Percentiles rank a stretch among this genome's conserved stretches.
These are phyloP conservation scores for Coemansia furcata DNA, from an alignment of 192 early-diverging fungal genomes.

Conservation along the genomic window DNA sequence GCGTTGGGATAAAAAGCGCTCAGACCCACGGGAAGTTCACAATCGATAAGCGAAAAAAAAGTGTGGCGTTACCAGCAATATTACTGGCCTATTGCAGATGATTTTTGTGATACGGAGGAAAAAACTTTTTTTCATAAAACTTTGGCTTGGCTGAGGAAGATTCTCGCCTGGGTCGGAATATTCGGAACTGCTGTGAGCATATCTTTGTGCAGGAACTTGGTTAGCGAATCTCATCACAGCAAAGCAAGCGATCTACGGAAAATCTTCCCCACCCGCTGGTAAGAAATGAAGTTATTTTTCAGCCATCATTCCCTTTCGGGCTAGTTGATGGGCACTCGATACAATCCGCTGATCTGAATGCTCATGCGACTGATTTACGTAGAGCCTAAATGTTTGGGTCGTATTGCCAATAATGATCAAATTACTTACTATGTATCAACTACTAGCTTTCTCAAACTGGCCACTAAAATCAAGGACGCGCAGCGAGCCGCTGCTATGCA, in stretches of 20 bases:
- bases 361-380: too few relatives aligned
- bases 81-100: not conserved
- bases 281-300: not conserved
- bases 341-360: not conserved
- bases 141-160: too few relatives aligned
- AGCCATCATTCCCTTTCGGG: not conserved
- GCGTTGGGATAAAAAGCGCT: not conserved
- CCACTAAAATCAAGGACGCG: slow-evolving; percentile 25
- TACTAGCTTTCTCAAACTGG: slow-evolving; percentile 28
- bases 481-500: not conserved
- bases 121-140: not conserved
- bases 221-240: too few relatives aligned
- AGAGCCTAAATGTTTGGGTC: too few relatives aligned
- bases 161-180: not conserved
- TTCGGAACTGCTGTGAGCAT: not conserved
- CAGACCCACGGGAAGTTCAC: not conserved
- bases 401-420: too few relatives aligned
- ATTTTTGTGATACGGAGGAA: not conserved
- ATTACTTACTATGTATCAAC: slow-evolving; percentile 24
- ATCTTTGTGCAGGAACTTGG: not conserved
- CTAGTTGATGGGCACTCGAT: not conserved
- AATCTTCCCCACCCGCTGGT: not conserved
- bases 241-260: not conserved
- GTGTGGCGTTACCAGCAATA: not conserved
- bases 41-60: not conserved